These are phyloP conservation scores for Saururus chinensis DNA, from an alignment of 164 flowering plant genomes.

Conservation along the genomic window DNA sequence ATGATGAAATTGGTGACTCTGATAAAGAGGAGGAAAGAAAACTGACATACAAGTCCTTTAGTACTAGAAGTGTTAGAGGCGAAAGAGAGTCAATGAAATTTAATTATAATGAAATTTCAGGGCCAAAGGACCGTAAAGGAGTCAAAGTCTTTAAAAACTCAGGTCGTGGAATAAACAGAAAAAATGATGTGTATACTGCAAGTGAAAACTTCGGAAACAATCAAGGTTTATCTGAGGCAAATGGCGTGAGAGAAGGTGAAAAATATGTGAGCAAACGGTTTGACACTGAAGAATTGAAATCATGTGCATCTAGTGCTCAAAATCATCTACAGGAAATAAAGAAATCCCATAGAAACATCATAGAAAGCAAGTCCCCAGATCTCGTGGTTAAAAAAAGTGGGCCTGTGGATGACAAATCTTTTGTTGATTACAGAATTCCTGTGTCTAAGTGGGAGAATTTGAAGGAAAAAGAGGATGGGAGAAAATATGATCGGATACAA, in stretches of 20 bases:
- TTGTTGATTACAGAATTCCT: too few species aligned
- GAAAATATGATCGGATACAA: slow-evolving; percentile 4
- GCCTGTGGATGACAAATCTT: too few species aligned
- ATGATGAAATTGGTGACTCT: neutral
- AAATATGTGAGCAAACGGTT: neutral
- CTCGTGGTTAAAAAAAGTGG: too few species aligned
- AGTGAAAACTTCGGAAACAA: neutral
- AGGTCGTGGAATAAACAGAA: neutral
- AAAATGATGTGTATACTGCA: too few species aligned
- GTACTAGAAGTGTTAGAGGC: neutral
- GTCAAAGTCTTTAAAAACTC: neutral
- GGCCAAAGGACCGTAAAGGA: neutral
- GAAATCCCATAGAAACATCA: neutral
- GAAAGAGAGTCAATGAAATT: neutral
- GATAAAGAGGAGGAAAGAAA: neutral
- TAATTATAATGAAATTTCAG: neutral
- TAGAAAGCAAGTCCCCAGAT: too few species aligned
- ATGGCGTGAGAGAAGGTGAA: neutral
- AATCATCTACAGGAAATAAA: neutral
- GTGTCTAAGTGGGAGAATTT: neutral
- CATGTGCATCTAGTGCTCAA: neutral
- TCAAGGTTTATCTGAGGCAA: neutral
- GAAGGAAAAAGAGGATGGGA: neutral
- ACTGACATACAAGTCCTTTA: neutral
- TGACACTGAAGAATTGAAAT: neutral